Evolutionary conservation across 306 rosid genomes (phyloP).

Genomic region (Sophora flavescens): DNA sequence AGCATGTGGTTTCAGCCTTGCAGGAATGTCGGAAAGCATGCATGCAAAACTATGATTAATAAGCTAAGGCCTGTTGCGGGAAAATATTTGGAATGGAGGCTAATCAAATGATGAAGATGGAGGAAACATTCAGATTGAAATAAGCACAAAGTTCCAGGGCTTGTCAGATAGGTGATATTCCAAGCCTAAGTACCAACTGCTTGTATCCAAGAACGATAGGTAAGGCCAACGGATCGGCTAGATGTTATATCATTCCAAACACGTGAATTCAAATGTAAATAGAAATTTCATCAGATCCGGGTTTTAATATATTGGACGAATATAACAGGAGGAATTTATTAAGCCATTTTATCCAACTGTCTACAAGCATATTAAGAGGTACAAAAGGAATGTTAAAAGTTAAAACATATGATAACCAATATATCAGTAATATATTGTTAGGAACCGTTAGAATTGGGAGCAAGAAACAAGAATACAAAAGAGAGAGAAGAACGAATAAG

Average conservation of each 20-base stretch:
- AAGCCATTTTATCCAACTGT: slow-evolving; percentile 29
- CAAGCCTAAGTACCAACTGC: slow-evolving; percentile 16
- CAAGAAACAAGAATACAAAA: too few species aligned
- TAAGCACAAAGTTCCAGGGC: slow-evolving; percentile 4
- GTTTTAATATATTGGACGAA: slow-evolving; percentile 4
- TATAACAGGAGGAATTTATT: slow-evolving; percentile 2
- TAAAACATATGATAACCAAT: slow-evolving; percentile 3
- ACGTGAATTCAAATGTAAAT: slow-evolving; percentile 23
- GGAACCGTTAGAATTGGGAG: too few species aligned
- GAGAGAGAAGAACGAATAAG: too few species aligned
- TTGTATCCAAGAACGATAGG: not conserved
- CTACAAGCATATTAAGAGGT: not conserved
- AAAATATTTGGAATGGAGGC: slow-evolving; percentile 2
- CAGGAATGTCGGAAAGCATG: not conserved
- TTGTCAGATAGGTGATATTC: slow-evolving; percentile 4
- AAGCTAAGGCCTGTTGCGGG: slow-evolving; percentile 2
- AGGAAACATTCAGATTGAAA: slow-evolving; percentile 2
- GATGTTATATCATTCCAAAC: not conserved
- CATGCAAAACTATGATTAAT: not conserved
- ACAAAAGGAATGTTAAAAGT: slow-evolving; percentile 10
- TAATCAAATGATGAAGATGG: not conserved
- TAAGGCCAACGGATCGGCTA: slow-evolving; percentile 15
- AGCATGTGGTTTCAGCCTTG: slow-evolving; percentile 10
- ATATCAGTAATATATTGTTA: not conserved
- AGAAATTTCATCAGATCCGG: slow-evolving; percentile 15